Percentiles rank a stretch among this genome's conserved stretches.
Conservation (phyloP, 2,329 filamentous ascomycete genomes). For the Emergomyces pasteurianus region DNA sequence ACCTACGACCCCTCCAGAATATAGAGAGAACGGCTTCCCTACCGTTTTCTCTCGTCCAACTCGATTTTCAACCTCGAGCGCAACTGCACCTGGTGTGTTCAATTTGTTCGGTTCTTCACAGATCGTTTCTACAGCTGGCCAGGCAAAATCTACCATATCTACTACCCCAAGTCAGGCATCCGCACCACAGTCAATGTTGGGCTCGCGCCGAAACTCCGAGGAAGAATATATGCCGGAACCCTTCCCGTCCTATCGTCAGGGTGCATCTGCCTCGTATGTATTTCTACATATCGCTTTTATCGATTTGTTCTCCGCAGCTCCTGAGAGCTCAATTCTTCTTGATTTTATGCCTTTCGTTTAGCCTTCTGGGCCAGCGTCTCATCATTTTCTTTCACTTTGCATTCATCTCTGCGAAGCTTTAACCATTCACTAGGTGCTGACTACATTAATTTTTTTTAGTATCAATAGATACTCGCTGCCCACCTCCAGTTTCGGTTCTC, state of each 20-base stretch:
- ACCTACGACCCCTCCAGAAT: slow-evolving; percentile 91
- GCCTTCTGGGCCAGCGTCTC: background rate
- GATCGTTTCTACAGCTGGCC: slow-evolving; percentile 47
- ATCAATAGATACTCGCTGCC: slow-evolving; percentile 92
- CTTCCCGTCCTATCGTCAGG: slow-evolving; percentile 53
- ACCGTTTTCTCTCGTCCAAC: slow-evolving; percentile 73
- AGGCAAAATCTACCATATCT: slow-evolving; percentile 43
- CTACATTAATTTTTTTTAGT: slow-evolving; percentile 37
- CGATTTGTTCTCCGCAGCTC: background rate
- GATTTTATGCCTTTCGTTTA: background rate
- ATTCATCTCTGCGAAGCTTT: background rate
- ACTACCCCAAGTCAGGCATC: slow-evolving; percentile 50
- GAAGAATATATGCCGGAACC: slow-evolving; percentile 62
- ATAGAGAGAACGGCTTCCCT: slow-evolving; percentile 66
- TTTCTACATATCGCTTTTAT: background rate
- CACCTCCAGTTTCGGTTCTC: slow-evolving; percentile 40
- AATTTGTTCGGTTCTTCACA: slow-evolving; percentile 64
- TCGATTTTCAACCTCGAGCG: slow-evolving; percentile 77
- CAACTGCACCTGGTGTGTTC: slow-evolving; percentile 65
- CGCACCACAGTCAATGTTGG: slow-evolving; percentile 75
- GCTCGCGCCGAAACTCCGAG: slow-evolving; percentile 78
- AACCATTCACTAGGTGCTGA: background rate
- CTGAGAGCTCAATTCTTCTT: background rate
- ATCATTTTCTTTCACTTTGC: background rate
- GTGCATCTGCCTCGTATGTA: slow-evolving; percentile 71